Evolutionary conservation across 2,329 filamentous ascomycete genomes (phyloP), one percentile per base, ranked within the genome.

Genomic region (Plectosphaerella cucumerina): DNA sequence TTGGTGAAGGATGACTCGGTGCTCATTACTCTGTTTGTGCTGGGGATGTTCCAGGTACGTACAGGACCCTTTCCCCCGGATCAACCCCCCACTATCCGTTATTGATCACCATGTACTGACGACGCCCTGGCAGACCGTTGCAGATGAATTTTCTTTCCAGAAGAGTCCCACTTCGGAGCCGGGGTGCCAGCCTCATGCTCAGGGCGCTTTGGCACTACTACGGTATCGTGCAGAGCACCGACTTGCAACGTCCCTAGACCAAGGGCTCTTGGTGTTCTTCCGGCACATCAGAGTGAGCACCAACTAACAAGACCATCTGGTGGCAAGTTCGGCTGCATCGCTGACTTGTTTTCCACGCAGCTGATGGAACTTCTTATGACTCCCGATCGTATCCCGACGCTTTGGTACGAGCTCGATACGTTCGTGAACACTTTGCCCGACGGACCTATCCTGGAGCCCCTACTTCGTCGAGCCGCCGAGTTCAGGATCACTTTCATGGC

Each of bases 11-110:
- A 54, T 43, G 50, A 54, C 5, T 49, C 47, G 1, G 48, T 50
- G 6, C 14, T 54, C 21, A 47, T 52, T 1, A 54, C 53, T 2
- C 15, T 54, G 21, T 54, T 54, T 15, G 33, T 54, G 0, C 44
- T 54, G 15, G 53, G 50, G 3, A 45, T 54, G 44, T 54, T 53
- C 6, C 47, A 53, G 47, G 53, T 54, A 15, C 15, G 50, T 11
- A n/a, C n/a, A n/a, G 26, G 26, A 8, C 26, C 10, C 20, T 21
- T 15, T 8, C 12, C 44, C 21, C n/a, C n/a, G n/a, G n/a, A n/a
- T n/a, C n/a, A n/a, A n/a, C n/a, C n/a, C n/a, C n/a, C n/a, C n/a
- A n/a, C n/a, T n/a, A n/a, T n/a, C n/a, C n/a, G n/a, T n/a, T n/a
- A n/a, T n/a, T n/a, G n/a, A n/a, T n/a, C n/a, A n/a, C n/a, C 4